A percentile compares a stretch with the other conserved stretches of the same genome.
Conservation (phyloP, 164 flowering plant genomes). For the Cinnamomum micranthum region DNA sequence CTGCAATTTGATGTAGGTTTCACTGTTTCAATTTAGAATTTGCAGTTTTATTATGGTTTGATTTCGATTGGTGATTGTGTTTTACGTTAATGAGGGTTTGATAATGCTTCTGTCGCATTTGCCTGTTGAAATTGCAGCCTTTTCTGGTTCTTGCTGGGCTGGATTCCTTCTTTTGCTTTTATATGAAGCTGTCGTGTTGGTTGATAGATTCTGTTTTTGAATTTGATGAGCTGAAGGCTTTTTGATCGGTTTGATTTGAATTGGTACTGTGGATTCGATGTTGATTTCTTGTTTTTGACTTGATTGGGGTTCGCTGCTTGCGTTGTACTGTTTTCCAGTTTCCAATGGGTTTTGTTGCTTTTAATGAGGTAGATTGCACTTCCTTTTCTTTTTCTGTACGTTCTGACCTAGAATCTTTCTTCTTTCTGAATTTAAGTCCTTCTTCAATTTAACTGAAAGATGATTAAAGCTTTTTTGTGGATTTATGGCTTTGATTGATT, state of each 20-base stretch:
- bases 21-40: neutral
- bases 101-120: conserved; percentile 3
- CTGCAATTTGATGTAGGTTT: too few relatives aligned
- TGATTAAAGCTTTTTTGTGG: too few relatives aligned
- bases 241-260: too few relatives aligned
- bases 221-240: neutral
- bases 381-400: neutral
- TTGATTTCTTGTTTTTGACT: neutral
- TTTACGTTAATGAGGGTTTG: conserved; percentile 1
- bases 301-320: neutral
- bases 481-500: too few relatives aligned
- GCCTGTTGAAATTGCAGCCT: conserved; percentile 3
- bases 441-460: too few relatives aligned
- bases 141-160: conserved; percentile 2
- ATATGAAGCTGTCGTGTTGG: neutral
- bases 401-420: neutral
- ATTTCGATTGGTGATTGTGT: neutral
- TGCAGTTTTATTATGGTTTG: neutral
- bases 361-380: neutral
- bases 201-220: conserved; percentile 2
- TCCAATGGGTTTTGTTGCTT: neutral
- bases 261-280: neutral
- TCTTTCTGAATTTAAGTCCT: neutral
- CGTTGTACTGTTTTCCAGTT: neutral
- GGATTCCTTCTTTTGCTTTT: neutral